Percentiles rank a stretch among this genome's conserved stretches.
These are phyloP conservation scores for Candida nemodendra DNA, from an alignment of 805 yeast genomes.

Conservation along the genomic window DNA sequence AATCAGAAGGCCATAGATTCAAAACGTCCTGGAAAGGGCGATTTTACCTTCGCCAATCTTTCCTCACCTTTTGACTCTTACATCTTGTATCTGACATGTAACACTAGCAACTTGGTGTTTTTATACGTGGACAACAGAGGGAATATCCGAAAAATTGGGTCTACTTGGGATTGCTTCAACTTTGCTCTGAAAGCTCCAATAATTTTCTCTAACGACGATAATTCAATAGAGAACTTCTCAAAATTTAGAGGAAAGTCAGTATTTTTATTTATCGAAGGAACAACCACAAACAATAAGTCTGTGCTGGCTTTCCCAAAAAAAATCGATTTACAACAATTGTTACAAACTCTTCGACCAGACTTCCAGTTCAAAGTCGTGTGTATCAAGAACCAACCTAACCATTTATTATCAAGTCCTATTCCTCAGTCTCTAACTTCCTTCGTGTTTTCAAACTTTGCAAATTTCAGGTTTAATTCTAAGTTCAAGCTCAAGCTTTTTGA, in stretches of 20 bases:
- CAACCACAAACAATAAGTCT: conserved; percentile 80
- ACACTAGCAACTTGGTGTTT: conserved; percentile 11
- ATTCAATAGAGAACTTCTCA: conserved; percentile 18
- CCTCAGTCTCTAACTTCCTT: conserved; percentile 20
- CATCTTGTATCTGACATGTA: conserved; percentile 24
- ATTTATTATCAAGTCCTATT: conserved; percentile 35
- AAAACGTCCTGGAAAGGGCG: conserved; percentile 41
- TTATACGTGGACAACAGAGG: conserved; percentile 20
- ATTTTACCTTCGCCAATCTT: conserved; percentile 55
- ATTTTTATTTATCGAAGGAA: conserved; percentile 73
- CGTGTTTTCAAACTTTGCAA: conserved; percentile 11
- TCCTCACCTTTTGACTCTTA: conserved; percentile 59
- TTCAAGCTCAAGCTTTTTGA: conserved; percentile 26
- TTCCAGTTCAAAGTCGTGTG: conserved; percentile 37
- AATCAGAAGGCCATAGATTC: conserved; percentile 33
- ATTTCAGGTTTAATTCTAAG: conserved; percentile 12
- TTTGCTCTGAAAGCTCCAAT: conserved; percentile 19
- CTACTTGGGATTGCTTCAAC: conserved; percentile 11
- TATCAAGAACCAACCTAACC: conserved; percentile 38
- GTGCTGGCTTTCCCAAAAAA: conserved; percentile 53
- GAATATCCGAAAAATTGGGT: conserved; percentile 11
- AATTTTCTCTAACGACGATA: not conserved
- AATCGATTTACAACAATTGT: conserved; percentile 19
- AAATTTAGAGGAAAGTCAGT: conserved; percentile 41
- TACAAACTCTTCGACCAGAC: conserved; percentile 2